Base-by-base conservation (phyloP, 2,329 filamentous ascomycete species). In the Scytalidium sp. region DNA sequence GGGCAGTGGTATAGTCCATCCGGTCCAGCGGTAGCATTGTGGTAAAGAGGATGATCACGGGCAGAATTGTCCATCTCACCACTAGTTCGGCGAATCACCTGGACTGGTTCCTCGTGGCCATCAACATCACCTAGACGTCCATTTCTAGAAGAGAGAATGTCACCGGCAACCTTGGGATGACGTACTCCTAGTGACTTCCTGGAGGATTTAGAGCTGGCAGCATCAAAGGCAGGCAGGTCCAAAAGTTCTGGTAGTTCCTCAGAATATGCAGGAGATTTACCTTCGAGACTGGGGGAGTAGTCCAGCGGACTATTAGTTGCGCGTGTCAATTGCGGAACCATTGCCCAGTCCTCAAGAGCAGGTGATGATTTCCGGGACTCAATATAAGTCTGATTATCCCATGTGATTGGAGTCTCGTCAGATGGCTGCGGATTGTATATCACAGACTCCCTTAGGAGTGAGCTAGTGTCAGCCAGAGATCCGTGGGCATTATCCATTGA, bases 1-100 rank as follows among this genome's bases (percentile, higher is more conserved):
- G 93, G 93, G 78, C 93, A 97, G 74, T 96, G 90, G 74, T 94
- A 97, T 51, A 95, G 81, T 64, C 90, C 91, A 70, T 96, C 90
- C 27, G 77, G 68, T 39, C 79, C 70, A 9, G 85, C 80, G 43
- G 73, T 72, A 48, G 78, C 81, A 59, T 82, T 83, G 66, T 85
- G 85, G 75, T 92, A 93, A 11, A 90, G 74, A 19, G 76, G 79
- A 66, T 92, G 85, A 66, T 84, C 80, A 63, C 83, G 70, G 25
- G 81, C 82, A 56, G 58, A 56, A 43, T 67, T 67, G 43, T 67
- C 64, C 43, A 62, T 46, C 11, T 66, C 64, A 23, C 60, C 51
- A 46, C 55, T 62, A n/a, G 61, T 57, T 41, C 63, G 61, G 47
- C 58, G 56, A 43, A 58, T 53, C 29, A 60, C 42, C 48, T 58